Percentiles rank a stretch among this genome's conserved stretches.
phyloP scores from a whole-genome alignment of 1,139 yeast species.

The Diutina rugosa region DNA sequence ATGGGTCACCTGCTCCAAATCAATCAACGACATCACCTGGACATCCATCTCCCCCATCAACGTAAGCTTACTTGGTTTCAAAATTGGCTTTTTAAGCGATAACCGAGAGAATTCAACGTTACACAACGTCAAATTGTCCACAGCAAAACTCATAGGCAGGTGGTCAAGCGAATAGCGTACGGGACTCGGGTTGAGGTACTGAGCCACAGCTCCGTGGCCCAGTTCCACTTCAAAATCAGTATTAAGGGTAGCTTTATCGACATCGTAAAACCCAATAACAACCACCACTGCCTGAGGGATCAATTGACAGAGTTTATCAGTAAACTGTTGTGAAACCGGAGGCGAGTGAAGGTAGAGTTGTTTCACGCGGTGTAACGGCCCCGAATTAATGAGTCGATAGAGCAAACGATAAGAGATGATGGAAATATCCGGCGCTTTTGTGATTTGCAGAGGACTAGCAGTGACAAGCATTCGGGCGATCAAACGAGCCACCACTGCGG shows the following conservation, averaged over 20 bases:
- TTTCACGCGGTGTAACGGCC: background rate
- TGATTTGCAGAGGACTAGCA: background rate
- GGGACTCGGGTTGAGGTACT: background rate
- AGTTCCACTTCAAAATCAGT: background rate
- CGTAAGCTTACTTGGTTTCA: background rate
- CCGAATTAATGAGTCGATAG: background rate
- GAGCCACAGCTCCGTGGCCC: background rate
- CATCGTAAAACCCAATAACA: background rate
- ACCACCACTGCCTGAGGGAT: background rate
- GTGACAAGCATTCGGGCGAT: background rate
- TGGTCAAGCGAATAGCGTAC: background rate
- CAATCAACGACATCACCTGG: background rate
- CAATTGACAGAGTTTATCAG: background rate
- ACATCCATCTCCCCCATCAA: background rate
- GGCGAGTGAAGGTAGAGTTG: background rate
- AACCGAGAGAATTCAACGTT: background rate
- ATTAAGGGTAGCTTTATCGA: background rate
- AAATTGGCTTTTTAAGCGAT: background rate
- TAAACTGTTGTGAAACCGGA: background rate
- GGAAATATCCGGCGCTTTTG: background rate
- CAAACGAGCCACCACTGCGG: background rate
- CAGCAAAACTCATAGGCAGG: background rate
- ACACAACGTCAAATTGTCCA: background rate
- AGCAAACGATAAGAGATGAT: background rate
- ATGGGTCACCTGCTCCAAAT: background rate